Base-by-base conservation (phyloP, 352 stramenopile genomes). In the Phytophthora constricta region DNA sequence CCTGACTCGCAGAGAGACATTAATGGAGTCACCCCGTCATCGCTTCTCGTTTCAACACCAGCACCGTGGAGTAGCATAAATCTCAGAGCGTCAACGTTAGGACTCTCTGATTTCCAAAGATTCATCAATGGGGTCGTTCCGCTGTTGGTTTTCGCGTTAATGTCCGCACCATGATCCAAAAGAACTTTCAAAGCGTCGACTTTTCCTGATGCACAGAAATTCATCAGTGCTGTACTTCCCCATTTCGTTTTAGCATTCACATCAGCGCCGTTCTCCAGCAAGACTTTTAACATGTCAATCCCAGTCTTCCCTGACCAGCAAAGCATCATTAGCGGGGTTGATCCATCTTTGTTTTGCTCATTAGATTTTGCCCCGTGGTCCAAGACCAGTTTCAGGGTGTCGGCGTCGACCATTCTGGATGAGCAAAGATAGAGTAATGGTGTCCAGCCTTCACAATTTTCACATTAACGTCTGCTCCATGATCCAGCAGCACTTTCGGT, bases 291-390 rank as follows among this genome's bases (percentile, higher is more conserved):
- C 31, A 11, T 11, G 31, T 7, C 31, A 11, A 11, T 7, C 7
- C 13, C 13, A 11, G 13, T 11, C 31, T 37, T 37, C 37, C 16
- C 10, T 5, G 10, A 45, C 37, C 37, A 4, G 16, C 37, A 45
- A 7, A 45, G 16, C 10, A 19, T 19, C 54, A 61, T 52, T 16
- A 64, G 19, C 7, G 46, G 28, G 13, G 57, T 57, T 2, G 23
- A 17, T 9, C 57, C 22, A 2, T 39, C 17, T 5, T 51, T 50
- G 46, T 57, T 31, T 16, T 19, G 27, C 3, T 28, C 33, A 34
- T 65, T 52, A 2, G 55, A 10, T 23, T 63, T 31, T n/a, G 45
- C 33, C 17, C 33, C 46, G 19, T 23, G 31, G 10, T 51, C 31
- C 20, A 34, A 3, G 0, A 64, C 7, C 16, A 14, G 31, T 20